Evolutionary conservation across 306 rosid genomes (phyloP).

Genomic region (Pyrus betulifolia): DNA sequence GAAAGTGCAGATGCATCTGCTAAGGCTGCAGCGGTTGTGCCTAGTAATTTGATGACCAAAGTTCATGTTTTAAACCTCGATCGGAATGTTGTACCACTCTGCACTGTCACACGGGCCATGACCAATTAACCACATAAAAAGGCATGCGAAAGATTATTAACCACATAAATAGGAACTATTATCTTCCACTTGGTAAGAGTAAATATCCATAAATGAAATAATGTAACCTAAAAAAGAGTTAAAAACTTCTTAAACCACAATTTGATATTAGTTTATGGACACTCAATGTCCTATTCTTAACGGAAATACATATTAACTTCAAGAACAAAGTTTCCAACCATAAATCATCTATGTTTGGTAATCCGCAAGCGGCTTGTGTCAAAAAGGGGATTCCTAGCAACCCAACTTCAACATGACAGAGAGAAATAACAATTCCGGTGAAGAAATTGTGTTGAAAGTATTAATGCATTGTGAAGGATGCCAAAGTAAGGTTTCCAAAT

Average conservation of each 20-base stretch:
- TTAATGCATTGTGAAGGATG: slow-evolving; percentile 77
- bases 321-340: neutral
- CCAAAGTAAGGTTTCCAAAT: slow-evolving; percentile 35
- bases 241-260: neutral
- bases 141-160: neutral
- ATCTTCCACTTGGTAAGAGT: neutral
- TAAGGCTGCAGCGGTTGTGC: neutral
- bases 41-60: neutral
- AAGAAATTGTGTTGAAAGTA: slow-evolving; percentile 55
- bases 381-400: too few relatives aligned
- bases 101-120: neutral
- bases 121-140: neutral
- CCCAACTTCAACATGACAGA: neutral
- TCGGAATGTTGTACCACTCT: neutral
- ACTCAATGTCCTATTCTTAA: neutral
- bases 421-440: slow-evolving; percentile 6
- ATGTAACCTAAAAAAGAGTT: neutral
- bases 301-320: neutral
- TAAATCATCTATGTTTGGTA: neutral
- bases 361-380: neutral
- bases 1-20: neutral
- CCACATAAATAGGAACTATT: neutral
- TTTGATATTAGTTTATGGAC: neutral
- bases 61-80: too few relatives aligned
- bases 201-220: neutral